These are phyloP conservation scores for Trichophyton verrucosum DNA, from an alignment of 2,329 filamentous ascomycete species.

Conservation along the genomic window DNA sequence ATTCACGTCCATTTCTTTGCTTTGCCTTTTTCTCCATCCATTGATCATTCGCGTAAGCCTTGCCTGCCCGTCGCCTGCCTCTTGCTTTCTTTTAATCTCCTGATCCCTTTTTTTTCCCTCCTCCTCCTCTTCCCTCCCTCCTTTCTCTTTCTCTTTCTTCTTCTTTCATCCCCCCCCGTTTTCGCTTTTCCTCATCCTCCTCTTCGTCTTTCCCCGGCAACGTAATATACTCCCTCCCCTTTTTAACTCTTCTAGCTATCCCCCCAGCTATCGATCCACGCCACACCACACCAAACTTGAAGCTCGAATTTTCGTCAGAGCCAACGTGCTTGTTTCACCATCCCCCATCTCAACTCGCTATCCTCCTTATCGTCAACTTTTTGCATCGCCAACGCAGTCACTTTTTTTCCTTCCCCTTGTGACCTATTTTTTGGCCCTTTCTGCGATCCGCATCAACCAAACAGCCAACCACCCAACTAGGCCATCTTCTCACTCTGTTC, in stretches of 20 bases:
- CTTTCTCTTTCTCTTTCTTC: slow-evolving; percentile 10
- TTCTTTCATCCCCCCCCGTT: slow-evolving; percentile 10
- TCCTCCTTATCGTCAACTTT: background rate
- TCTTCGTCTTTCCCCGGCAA: slow-evolving; percentile 10
- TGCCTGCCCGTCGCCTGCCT: slow-evolving; percentile 1
- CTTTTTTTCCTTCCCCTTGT: slow-evolving; percentile 4
- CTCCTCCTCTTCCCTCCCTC: slow-evolving; percentile 11
- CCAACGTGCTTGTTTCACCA: slow-evolving; percentile 5
- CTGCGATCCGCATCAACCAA: slow-evolving; percentile 11
- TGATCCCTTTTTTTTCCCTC: slow-evolving; percentile 12
- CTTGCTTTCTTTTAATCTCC: slow-evolving; percentile 7
- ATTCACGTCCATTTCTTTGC: slow-evolving; percentile 1
- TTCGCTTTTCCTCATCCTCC: slow-evolving; percentile 9
- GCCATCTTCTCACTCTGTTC: background rate
- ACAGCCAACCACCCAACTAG: background rate
- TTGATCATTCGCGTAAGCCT: slow-evolving; percentile 6
- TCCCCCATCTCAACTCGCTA: slow-evolving; percentile 7
- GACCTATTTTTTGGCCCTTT: slow-evolving; percentile 13
- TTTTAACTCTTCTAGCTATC: slow-evolving; percentile 10
- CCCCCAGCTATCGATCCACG: slow-evolving; percentile 15
- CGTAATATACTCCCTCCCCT: slow-evolving; percentile 11
- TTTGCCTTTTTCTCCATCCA: slow-evolving; percentile 4
- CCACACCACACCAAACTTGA: slow-evolving; percentile 8
- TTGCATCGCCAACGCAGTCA: slow-evolving; percentile 4
- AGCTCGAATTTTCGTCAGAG: slow-evolving; percentile 2